These are phyloP conservation scores for Perkinsus olseni DNA, from an alignment of 169 alveolate genomes.

Conservation along the genomic window DNA sequence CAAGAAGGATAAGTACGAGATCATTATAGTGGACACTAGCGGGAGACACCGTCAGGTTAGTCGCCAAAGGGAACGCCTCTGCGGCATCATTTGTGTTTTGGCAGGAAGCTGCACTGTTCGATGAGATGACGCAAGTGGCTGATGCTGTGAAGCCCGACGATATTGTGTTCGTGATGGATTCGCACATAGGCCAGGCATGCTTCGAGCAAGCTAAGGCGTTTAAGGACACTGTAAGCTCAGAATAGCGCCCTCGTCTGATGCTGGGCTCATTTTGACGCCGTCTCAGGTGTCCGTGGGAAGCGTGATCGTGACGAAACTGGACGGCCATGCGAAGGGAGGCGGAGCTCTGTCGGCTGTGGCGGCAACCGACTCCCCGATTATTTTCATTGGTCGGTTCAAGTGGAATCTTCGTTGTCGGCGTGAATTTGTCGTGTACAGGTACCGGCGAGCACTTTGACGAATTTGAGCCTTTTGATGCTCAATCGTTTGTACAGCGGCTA, in stretches of 20 bases:
- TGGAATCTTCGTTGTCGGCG: slow-evolving; percentile 48
- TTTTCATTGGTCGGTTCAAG: slow-evolving; percentile 43
- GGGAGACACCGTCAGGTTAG: slow-evolving; percentile 88
- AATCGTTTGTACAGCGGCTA: slow-evolving; percentile 91
- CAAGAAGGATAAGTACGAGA: slow-evolving; percentile 84
- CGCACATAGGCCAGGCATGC: slow-evolving; percentile 99
- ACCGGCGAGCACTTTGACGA: slow-evolving; percentile 99
- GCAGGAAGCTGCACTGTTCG: slow-evolving; percentile 95
- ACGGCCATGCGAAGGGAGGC: slow-evolving; percentile 99
- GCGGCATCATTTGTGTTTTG: neutral
- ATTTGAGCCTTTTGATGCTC: slow-evolving; percentile 94
- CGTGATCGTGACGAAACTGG: slow-evolving; percentile 98
- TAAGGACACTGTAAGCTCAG: slow-evolving; percentile 82
- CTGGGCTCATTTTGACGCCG: neutral
- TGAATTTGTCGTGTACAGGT: slow-evolving; percentile 53
- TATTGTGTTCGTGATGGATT: slow-evolving; percentile 93
- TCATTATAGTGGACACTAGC: slow-evolving; percentile 97
- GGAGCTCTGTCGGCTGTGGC: slow-evolving; percentile 99
- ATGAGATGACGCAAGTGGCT: slow-evolving; percentile 95
- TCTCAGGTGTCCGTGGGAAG: slow-evolving; percentile 75
- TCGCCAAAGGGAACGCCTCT: neutral
- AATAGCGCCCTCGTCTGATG: neutral
- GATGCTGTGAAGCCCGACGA: slow-evolving; percentile 92
- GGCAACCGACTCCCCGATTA: slow-evolving; percentile 86
- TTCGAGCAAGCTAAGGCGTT: slow-evolving; percentile 98